phyloP scores from a whole-genome alignment of 805 yeast genomes.

The Yamadazyma sp. region DNA sequence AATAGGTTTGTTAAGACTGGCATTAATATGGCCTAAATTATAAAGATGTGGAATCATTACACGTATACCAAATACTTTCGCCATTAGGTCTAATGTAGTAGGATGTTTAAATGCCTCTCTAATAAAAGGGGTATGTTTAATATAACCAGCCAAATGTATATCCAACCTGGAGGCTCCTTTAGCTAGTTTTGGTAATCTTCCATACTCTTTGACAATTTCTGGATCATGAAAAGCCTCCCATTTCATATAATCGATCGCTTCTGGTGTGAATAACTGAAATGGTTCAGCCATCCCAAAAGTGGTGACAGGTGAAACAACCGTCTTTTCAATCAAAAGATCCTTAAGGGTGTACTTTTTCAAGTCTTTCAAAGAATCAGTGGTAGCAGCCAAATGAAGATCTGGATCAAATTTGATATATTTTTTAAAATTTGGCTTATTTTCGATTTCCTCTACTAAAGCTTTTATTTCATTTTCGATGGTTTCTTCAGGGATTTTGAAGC shows the following conservation, averaged over 20 bases:
- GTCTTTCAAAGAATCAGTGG: too few relatives aligned
- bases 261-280: conserved; percentile 58
- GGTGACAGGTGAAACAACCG: too few relatives aligned
- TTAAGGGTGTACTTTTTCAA: too few relatives aligned
- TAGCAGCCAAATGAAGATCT: too few relatives aligned
- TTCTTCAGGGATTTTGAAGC: too few relatives aligned
- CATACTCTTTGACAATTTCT: conserved; percentile 45
- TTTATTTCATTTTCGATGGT: too few relatives aligned
- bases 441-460: too few relatives aligned
- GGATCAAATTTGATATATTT: too few relatives aligned
- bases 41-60: conserved; percentile 54
- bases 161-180: conserved; percentile 48
- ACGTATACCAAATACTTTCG: conserved; percentile 57
- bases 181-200: conserved; percentile 38
- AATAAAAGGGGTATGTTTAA: conserved; percentile 48
- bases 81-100: conserved; percentile 48
- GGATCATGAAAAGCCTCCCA: conserved; percentile 48
- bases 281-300: conserved; percentile 61
- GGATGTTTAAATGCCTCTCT: conserved; percentile 61
- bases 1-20: conserved; percentile 43
- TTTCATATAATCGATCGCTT: conserved; percentile 57
- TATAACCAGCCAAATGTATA: conserved; percentile 50
- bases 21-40: conserved; percentile 53
- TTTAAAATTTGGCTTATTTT: too few relatives aligned
- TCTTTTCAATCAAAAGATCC: too few relatives aligned